Conservation (phyloP, 2,329 filamentous ascomycete genomes). For the Neonectria hederae region DNA sequence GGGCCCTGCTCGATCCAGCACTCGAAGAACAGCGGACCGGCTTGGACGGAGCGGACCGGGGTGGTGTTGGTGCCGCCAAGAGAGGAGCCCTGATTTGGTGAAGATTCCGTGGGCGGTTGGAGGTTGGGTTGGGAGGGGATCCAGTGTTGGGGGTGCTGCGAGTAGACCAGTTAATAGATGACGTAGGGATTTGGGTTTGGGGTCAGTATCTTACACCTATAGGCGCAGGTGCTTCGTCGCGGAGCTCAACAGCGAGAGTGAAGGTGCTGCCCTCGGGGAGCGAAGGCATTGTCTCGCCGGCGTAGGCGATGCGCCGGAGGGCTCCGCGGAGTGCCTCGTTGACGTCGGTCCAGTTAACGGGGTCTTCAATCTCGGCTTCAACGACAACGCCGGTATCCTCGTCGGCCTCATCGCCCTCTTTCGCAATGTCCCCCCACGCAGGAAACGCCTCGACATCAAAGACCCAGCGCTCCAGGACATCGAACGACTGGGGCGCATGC, state of each 20-base stretch:
- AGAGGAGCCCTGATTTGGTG: slow-evolving; percentile 40
- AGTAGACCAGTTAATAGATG: slow-evolving; percentile 12
- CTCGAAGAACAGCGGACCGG: slow-evolving; percentile 71
- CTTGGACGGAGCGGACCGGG: slow-evolving; percentile 62
- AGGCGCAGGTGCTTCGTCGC: slow-evolving; percentile 66
- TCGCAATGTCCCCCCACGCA: slow-evolving; percentile 31
- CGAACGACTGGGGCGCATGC: slow-evolving; percentile 50
- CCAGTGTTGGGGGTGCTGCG: slow-evolving; percentile 68
- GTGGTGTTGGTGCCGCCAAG: slow-evolving; percentile 55
- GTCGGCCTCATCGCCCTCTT: slow-evolving; percentile 23
- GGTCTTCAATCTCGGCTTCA: slow-evolving; percentile 32
- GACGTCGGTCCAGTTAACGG: slow-evolving; percentile 67
- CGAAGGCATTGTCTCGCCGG: slow-evolving; percentile 63
- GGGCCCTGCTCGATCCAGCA: slow-evolving; percentile 65
- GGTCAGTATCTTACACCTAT: slow-evolving; percentile 59
- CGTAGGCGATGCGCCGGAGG: slow-evolving; percentile 69
- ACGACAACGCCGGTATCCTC: slow-evolving; percentile 43
- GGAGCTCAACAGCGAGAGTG: slow-evolving; percentile 78
- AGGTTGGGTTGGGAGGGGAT: slow-evolving; percentile 63
- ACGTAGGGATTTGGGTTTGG: not conserved
- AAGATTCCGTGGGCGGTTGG: slow-evolving; percentile 49
- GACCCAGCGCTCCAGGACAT: slow-evolving; percentile 69
- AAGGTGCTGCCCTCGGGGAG: slow-evolving; percentile 76
- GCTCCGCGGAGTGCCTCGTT: slow-evolving; percentile 78
- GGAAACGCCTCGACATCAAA: slow-evolving; percentile 67